A percentile compares a stretch with the other conserved stretches of the same genome.
phyloP scores from a whole-genome alignment of 2,329 filamentous ascomycete genomes.

The Penicillium glabrum region DNA sequence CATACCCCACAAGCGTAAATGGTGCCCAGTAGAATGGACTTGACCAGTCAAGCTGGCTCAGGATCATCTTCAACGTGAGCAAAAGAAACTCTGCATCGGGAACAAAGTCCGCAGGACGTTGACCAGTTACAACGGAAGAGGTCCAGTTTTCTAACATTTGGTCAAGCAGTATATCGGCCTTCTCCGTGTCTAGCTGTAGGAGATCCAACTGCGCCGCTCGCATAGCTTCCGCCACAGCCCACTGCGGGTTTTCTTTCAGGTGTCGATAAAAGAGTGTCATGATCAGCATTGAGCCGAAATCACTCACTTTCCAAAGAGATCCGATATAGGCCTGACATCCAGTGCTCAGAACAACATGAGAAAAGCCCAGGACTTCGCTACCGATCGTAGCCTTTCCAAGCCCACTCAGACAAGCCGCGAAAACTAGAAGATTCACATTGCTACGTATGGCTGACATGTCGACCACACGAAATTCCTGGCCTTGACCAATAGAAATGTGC shows the following conservation, averaged over 20 bases:
- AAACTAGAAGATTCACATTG: constrained; percentile 23
- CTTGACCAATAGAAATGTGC: constrained; percentile 25
- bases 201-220: constrained; percentile 20
- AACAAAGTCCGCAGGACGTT: constrained; percentile 18
- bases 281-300: constrained; percentile 27
- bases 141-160: constrained; percentile 16
- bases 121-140: neutral
- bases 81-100: constrained; percentile 21
- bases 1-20: constrained; percentile 24
- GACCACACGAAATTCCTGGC: constrained; percentile 25
- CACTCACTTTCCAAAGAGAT: constrained; percentile 25
- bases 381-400: constrained; percentile 21
- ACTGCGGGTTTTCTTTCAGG: constrained; percentile 11
- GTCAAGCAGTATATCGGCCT: constrained; percentile 19
- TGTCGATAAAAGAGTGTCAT: constrained; percentile 26
- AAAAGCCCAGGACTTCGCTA: constrained; percentile 26
- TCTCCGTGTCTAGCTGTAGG: constrained; percentile 16
- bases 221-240: constrained; percentile 16
- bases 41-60: constrained; percentile 23
- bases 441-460: constrained; percentile 24
- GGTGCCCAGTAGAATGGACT: constrained; percentile 28
- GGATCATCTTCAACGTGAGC: constrained; percentile 19
- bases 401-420: constrained; percentile 27
- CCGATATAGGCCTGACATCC: constrained; percentile 28
- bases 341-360: constrained; percentile 26